Conservation (phyloP, 176 grass and related monocot species). For the Pontederia paniculata region DNA sequence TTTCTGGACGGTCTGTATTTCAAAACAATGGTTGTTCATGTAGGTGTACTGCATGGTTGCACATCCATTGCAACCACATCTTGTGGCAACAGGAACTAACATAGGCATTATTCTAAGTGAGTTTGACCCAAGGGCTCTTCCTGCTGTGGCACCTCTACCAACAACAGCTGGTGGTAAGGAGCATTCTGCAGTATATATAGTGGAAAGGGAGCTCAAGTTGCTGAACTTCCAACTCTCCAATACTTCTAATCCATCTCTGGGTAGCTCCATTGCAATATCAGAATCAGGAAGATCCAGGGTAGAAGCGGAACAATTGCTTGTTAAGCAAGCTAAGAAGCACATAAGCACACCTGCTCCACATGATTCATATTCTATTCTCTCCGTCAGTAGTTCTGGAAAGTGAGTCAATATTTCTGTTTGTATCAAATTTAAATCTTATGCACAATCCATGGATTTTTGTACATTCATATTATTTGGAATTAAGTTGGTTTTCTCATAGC, state of each 20-base stretch:
- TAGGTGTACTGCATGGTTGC: constrained; percentile 99
- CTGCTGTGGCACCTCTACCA: constrained; percentile 65
- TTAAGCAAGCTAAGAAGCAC: constrained; percentile 95
- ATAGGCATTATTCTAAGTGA: constrained; percentile 97
- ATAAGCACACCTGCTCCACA: constrained; percentile 93
- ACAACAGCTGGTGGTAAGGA: constrained; percentile 60
- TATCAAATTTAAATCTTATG: not conserved
- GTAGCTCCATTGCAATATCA: constrained; percentile 31
- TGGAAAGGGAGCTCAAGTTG: constrained; percentile 95
- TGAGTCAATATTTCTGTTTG: constrained; percentile 31
- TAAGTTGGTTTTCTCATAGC: constrained; percentile 11
- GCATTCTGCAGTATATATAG: constrained; percentile 87
- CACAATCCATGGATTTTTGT: too few species aligned
- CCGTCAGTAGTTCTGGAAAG: constrained; percentile 93
- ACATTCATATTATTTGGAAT: too few species aligned
- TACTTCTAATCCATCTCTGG: constrained; percentile 68
- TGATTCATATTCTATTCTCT: constrained; percentile 87
- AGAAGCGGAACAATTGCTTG: constrained; percentile 59
- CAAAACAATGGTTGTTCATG: constrained; percentile 19
- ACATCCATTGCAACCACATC: constrained; percentile 88
- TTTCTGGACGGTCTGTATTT: not conserved
- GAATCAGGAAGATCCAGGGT: constrained; percentile 52
- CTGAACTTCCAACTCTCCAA: constrained; percentile 90
- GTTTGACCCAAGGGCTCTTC: constrained; percentile 92
- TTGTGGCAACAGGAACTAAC: constrained; percentile 98